These are phyloP conservation scores for Trichophaea hybrida DNA, from an alignment of 2,329 filamentous ascomycete species.

Conservation along the genomic window DNA sequence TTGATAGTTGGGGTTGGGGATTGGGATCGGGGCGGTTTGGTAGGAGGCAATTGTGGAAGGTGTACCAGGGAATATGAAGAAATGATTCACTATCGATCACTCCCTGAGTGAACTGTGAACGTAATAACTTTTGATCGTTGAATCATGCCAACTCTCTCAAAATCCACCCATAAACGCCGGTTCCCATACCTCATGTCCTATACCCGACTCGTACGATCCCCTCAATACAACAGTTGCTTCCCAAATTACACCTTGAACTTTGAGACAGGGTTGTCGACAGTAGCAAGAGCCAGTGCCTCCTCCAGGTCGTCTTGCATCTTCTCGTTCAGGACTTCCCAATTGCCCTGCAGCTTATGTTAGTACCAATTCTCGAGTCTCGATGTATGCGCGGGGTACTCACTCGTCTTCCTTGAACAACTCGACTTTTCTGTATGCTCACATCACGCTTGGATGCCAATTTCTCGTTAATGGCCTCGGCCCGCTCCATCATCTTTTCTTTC, in stretches of 20 bases:
- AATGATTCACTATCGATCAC: background rate
- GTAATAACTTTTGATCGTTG: background rate
- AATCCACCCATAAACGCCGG: background rate
- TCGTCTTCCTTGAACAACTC: slow-evolving; percentile 15
- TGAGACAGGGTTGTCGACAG: background rate
- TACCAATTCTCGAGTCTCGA: background rate
- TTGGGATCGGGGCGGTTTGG: background rate
- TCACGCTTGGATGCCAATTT: slow-evolving; percentile 15
- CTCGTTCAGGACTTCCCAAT: slow-evolving; percentile 18
- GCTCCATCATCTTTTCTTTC: slow-evolving; percentile 15
- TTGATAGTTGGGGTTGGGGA: background rate
- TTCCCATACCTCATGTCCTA: background rate
- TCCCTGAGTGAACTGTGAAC: background rate
- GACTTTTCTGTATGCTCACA: slow-evolving; percentile 10
- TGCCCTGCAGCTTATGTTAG: slow-evolving; percentile 6
- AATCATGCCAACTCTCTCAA: background rate
- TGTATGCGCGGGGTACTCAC: slow-evolving; percentile 5
- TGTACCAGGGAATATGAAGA: background rate
- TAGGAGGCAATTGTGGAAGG: background rate
- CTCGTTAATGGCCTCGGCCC: slow-evolving; percentile 16
- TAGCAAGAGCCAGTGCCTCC: background rate
- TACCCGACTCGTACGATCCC: too few relatives aligned
- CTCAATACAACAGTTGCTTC: too few relatives aligned
- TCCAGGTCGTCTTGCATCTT: slow-evolving; percentile 20
- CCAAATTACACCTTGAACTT: background rate